A percentile compares a stretch with the other conserved stretches of the same genome.
Evolutionary conservation across 23 red algal species (phyloP).

Genomic region (Pyropia yezoensis): DNA sequence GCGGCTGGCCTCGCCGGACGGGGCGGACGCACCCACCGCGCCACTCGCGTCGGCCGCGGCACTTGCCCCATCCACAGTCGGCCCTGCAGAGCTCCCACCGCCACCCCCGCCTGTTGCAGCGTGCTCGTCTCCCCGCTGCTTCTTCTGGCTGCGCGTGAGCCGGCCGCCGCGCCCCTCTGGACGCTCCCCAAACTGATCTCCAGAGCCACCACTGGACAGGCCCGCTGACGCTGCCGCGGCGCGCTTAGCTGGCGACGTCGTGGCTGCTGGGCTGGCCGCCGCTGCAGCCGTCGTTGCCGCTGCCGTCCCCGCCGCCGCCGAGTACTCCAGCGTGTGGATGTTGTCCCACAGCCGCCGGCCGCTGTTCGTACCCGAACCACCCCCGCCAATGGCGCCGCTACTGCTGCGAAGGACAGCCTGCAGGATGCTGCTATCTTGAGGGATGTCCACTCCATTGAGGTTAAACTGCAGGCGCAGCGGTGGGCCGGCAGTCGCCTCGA

Average conservation of each 20-base stretch:
- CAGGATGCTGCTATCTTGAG: slow-evolving; percentile 56
- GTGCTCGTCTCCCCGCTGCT: background rate
- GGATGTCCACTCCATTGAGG: slow-evolving; percentile 30
- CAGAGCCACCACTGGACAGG: background rate
- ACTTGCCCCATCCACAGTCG: too few relatives aligned
- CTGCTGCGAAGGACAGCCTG: slow-evolving; percentile 37
- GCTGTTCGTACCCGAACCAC: background rate
- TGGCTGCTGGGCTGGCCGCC: background rate
- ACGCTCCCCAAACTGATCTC: background rate
- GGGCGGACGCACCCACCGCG: too few relatives aligned
- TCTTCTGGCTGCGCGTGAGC: background rate
- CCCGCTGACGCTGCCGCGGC: background rate
- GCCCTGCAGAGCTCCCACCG: background rate
- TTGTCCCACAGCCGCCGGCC: slow-evolving; percentile 66
- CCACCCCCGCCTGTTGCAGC: background rate
- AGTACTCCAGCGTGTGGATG: slow-evolving; percentile 57
- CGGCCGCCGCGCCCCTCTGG: slow-evolving; percentile 1
- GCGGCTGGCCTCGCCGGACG: too few relatives aligned
- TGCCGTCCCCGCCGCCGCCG: background rate
- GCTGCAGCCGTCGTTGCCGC: background rate
- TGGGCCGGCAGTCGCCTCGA: background rate
- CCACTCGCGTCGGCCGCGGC: too few relatives aligned
- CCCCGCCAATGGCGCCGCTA: background rate
- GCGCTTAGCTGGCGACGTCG: background rate
- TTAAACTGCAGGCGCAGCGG: slow-evolving; percentile 35